Base-by-base conservation (phyloP, 257 asterid genomes). In the Nicotiana tomentosiformis region DNA sequence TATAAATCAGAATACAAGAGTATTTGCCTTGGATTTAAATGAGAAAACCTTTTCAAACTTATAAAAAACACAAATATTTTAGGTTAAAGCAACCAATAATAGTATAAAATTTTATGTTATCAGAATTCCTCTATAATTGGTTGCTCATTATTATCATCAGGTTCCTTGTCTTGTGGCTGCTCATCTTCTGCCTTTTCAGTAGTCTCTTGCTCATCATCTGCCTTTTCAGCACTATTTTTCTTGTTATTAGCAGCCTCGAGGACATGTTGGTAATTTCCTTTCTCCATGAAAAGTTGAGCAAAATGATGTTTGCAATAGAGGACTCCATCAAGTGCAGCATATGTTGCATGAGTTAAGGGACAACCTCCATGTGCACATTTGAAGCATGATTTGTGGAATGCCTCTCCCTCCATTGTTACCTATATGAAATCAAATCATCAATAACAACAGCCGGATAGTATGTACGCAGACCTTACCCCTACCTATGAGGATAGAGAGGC, bases 361-460 rank as follows among this genome's bases (percentile, higher is more conserved):
- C 99, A 95, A 9, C 97, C 97, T 20, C 99, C 98, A 69, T 94
- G 99, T 2, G 99, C 97, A 83, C 99, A 95, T 82, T 89, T 87
- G 87, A 95, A 95, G 88, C 99, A 95, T 37, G 95, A 85, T 81
- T 93, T 93, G 88, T 93, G 99, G 89, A 84, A 94, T 82, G 91
- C 90, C 18, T 91, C 93, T 51, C 97, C 92, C 86, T 95, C 99
- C 92, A 95, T 89, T 4, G 90, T 91, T 81, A 95, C 85, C 98
- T 94, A 79, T n/a, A 23, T 2, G 30, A 29, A 29, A 29, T 29
- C 30, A 29, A 29, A 29, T 29, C 30, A 29, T 29, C 35, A 32
- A 32, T 5, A 32, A 32, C 4, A 32, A 32, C 5, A 32, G 3
- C 33, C 33, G 35, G 35, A 3, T 32, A 32, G 5, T 32, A 4